Evolutionary conservation across 1,139 yeast genomes (phyloP).

Genomic region (Taphrina communis): DNA sequence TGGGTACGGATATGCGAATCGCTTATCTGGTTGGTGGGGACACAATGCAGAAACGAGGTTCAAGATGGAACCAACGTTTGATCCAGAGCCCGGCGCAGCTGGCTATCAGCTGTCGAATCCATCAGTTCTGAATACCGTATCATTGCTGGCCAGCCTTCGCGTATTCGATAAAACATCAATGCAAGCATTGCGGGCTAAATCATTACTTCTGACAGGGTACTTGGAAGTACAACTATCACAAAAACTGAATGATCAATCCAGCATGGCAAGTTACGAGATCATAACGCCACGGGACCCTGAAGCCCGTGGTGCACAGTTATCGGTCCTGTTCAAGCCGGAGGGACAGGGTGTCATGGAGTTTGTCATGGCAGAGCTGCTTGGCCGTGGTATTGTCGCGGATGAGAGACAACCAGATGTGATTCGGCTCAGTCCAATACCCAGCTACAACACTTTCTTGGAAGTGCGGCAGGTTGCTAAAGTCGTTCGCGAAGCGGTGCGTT

Average conservation of each 20-base stretch:
- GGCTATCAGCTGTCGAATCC: slow-evolving; percentile 95
- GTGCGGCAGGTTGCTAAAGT: slow-evolving; percentile 50
- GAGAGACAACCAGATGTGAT: slow-evolving; percentile 89
- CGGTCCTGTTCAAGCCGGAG: slow-evolving; percentile 67
- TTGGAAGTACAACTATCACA: slow-evolving; percentile 58
- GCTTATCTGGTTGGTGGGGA: slow-evolving; percentile 98
- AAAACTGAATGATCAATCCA: slow-evolving; percentile 48
- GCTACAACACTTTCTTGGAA: slow-evolving; percentile 78
- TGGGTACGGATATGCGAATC: slow-evolving; percentile 45
- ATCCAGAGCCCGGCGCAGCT: slow-evolving; percentile 80
- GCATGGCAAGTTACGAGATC: slow-evolving; percentile 58
- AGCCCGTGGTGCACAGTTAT: slow-evolving; percentile 81
- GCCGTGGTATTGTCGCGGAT: slow-evolving; percentile 75
- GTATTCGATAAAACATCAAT: slow-evolving; percentile 67
- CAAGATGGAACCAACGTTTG: slow-evolving; percentile 76
- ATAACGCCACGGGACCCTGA: slow-evolving; percentile 68
- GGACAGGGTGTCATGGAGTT: slow-evolving; percentile 64
- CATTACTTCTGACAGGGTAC: slow-evolving; percentile 64
- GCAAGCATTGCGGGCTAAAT: slow-evolving; percentile 60
- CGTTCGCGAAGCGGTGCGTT: slow-evolving; percentile 7
- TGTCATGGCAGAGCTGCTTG: slow-evolving; percentile 59
- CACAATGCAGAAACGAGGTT: slow-evolving; percentile 72
- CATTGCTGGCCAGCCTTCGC: slow-evolving; percentile 70
- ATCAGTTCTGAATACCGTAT: slow-evolving; percentile 78
- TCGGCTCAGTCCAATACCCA: slow-evolving; percentile 80